Evolutionary conservation across 2,329 filamentous ascomycete genomes (phyloP).

Genomic region (Trichophyton verrucosum): DNA sequence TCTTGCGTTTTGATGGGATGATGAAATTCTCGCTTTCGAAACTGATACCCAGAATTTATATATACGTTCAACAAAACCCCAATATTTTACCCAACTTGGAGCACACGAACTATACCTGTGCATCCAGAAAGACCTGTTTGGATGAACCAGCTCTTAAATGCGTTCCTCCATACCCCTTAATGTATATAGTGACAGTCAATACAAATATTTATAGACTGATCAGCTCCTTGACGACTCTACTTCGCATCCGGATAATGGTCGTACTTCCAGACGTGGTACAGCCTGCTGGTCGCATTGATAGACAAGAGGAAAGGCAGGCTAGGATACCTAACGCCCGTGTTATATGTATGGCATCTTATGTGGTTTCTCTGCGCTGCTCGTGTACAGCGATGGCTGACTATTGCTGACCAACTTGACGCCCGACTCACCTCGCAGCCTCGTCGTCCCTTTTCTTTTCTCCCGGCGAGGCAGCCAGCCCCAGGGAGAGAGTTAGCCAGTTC

Average conservation of each 20-base stretch:
- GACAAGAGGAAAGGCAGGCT: not conserved
- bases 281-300: not conserved
- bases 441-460: not conserved
- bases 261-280: not conserved
- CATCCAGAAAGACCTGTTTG: not conserved
- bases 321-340: not conserved
- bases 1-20: not conserved
- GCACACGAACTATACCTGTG: not conserved
- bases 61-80: not conserved
- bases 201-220: not conserved
- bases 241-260: not conserved
- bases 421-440: not conserved
- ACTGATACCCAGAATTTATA: slow-evolving; percentile 1
- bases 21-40: not conserved
- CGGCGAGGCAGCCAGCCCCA: not conserved
- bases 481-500: not conserved
- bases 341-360: not conserved
- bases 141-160: not conserved
- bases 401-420: not conserved
- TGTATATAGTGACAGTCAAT: slow-evolving; percentile 1
- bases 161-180: not conserved
- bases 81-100: not conserved
- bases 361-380: not conserved
- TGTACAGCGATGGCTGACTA: not conserved
- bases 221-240: not conserved